Base-by-base conservation (phyloP, 1,284 basidiomycete genomes). In the Heterobasidion annosum region DNA sequence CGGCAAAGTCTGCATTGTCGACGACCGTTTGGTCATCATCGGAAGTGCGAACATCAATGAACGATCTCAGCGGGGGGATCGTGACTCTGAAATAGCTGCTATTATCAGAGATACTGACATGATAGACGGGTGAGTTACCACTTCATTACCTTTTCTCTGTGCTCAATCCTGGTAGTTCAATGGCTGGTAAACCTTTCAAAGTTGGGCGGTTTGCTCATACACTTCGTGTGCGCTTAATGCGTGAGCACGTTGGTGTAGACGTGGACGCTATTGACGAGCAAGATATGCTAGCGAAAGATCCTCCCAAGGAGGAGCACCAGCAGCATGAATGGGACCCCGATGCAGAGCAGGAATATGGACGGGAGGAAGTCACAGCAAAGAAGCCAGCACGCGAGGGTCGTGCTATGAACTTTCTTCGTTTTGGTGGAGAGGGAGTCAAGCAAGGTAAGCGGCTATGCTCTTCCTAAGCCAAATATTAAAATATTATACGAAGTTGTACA, bases 21-120 rank as follows among this genome's bases (percentile, higher is more conserved):
- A 99, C 67, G 96, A 99, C 65, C 86, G 94, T 35, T 76, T 97
- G 46, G 95, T 87, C n/a, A 93, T 99, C 60, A 98, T 98, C 62
- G 96, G 96, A n/a, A 97, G 94, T 56, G 96, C 96, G 16, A 99
- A 99, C 68, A 96, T 99, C 76, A 99, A 99, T 67, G 96, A 99
- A 69, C 84, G 96, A 35, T 96, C 92, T 34, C 92, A 94, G 68
- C 80, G 93, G 19, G 96, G 96, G 42, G 96, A 99, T 68, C 86
- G 97, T 46, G 96, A 99, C 69, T 98, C 95, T 5, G 96, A 99
- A 67, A 71, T 99, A 18, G 91, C 94, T 4, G 86, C 90, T 44
- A 84, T 99, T 48, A 88, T 99, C 53, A 80, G 94, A 56, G 96
- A 99, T 66, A 98, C 95, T 5, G 97, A 99, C 66, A 89, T 98